Percentiles rank a stretch among this genome's conserved stretches.
These are phyloP conservation scores for Hamamelis virginiana DNA, from an alignment of 164 flowering plant genomes.

Conservation along the genomic window DNA sequence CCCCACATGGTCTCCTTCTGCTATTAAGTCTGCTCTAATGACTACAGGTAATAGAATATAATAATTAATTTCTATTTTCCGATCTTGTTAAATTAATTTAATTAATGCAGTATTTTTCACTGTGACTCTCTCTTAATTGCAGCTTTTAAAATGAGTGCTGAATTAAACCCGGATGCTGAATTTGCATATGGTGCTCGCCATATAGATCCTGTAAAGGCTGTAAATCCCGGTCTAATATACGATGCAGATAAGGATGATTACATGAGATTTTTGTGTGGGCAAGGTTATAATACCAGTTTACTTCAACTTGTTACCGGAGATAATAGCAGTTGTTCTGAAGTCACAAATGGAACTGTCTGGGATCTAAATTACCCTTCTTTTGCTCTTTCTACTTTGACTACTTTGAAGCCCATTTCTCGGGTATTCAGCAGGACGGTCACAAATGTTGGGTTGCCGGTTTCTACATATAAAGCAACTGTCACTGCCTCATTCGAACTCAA, in stretches of 20 bases:
- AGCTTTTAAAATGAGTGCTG: slow-evolving; percentile 21
- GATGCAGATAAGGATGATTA: slow-evolving; percentile 20
- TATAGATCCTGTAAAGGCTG: slow-evolving; percentile 22
- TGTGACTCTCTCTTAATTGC: not conserved
- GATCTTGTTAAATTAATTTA: not conserved
- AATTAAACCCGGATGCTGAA: slow-evolving; percentile 13
- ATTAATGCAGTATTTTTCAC: not conserved
- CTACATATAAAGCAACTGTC: slow-evolving; percentile 11
- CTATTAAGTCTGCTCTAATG: slow-evolving; percentile 53
- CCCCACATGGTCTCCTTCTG: slow-evolving; percentile 56
- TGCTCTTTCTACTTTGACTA: slow-evolving; percentile 10
- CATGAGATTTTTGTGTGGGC: slow-evolving; percentile 21
- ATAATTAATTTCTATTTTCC: not conserved
- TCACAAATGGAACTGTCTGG: not conserved
- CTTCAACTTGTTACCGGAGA: slow-evolving; percentile 13
- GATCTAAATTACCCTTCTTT: slow-evolving; percentile 30
- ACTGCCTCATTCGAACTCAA: slow-evolving; percentile 10
- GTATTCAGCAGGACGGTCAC: slow-evolving; percentile 21
- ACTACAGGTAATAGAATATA: slow-evolving; percentile 39
- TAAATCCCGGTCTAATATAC: slow-evolving; percentile 28
- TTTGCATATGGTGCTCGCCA: slow-evolving; percentile 31
- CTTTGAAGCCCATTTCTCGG: not conserved
- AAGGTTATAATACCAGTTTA: slow-evolving; percentile 9
- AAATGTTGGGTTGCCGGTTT: slow-evolving; percentile 20
- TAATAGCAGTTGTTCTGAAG: slow-evolving; percentile 11